phyloP scores from a whole-genome alignment of 2,329 filamentous ascomycete species.

The Nemania bipapillata region DNA sequence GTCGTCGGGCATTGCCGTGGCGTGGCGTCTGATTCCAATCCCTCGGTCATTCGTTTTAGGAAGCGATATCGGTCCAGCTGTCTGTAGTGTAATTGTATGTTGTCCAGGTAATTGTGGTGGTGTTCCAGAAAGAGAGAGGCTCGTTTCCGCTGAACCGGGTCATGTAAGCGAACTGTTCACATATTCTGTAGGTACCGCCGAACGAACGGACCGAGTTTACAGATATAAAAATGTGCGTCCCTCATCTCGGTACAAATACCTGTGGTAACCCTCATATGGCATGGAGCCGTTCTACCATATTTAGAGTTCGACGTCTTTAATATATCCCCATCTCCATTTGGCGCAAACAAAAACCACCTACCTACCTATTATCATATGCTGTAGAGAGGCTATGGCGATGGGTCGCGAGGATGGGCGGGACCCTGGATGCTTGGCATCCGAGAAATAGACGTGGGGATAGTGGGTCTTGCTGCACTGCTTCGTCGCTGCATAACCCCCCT shows the following conservation, averaged over 20 bases:
- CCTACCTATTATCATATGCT: too few relatives aligned
- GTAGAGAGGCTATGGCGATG: too few relatives aligned
- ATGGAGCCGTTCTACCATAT: not conserved
- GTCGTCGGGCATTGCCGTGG: constrained; percentile 26
- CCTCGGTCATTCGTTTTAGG: constrained; percentile 4
- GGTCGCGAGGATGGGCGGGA: constrained; percentile 25
- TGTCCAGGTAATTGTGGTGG: not conserved
- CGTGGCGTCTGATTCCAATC: constrained; percentile 9
- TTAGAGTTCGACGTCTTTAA: not conserved
- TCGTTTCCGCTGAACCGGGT: constrained; percentile 1
- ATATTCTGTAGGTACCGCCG: too few relatives aligned
- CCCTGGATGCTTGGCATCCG: constrained; percentile 19
- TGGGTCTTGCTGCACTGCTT: constrained; percentile 12
- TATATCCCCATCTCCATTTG: constrained; percentile 1
- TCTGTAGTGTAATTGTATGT: not conserved
- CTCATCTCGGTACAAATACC: too few relatives aligned
- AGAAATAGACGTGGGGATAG: constrained; percentile 24
- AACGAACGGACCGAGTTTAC: not conserved
- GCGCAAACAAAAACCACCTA: not conserved
- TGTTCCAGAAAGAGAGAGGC: not conserved
- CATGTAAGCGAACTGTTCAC: not conserved
- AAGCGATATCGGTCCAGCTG: constrained; percentile 32
- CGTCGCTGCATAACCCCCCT: constrained; percentile 13
- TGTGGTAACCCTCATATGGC: not conserved
- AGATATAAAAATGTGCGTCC: not conserved